A percentile compares a stretch with the other conserved stretches of the same genome.
phyloP scores from a whole-genome alignment of 2,329 filamentous ascomycete genomes.

The Trichoderma polysporum region DNA sequence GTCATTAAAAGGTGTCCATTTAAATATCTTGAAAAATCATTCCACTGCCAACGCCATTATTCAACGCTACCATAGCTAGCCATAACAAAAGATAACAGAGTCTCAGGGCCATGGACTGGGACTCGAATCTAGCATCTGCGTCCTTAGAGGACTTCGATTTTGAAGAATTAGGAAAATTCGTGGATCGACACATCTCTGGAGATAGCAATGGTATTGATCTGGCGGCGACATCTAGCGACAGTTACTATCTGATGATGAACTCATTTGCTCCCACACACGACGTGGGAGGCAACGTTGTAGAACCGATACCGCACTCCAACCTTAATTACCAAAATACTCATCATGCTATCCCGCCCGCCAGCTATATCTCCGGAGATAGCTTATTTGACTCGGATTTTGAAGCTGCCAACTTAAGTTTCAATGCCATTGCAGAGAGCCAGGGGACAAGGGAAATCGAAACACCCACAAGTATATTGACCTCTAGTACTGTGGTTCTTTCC shows the following conservation, averaged over 20 bases:
- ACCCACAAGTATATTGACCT: background rate
- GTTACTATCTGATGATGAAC: background rate
- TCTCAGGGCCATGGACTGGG: background rate
- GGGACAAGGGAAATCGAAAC: background rate
- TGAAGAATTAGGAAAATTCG: background rate
- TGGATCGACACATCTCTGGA: background rate
- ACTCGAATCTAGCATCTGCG: background rate
- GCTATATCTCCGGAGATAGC: background rate
- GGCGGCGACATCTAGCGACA: background rate
- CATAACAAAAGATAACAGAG: background rate
- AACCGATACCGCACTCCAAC: background rate
- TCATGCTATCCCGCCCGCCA: too few species aligned
- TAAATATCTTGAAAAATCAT: background rate
- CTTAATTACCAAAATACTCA: background rate
- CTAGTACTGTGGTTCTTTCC: background rate
- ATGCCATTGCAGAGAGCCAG: background rate
- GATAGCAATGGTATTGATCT: background rate
- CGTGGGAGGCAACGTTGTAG: background rate
- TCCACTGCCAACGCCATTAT: background rate
- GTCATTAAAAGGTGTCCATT: conserved; percentile 5
- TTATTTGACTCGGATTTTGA: background rate
- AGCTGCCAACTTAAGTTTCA: too few species aligned
- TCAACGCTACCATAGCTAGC: background rate
- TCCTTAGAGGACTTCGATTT: background rate
- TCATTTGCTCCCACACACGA: too few species aligned